Conservation (phyloP, 164 flowering plant species). For the Piper longum region DNA sequence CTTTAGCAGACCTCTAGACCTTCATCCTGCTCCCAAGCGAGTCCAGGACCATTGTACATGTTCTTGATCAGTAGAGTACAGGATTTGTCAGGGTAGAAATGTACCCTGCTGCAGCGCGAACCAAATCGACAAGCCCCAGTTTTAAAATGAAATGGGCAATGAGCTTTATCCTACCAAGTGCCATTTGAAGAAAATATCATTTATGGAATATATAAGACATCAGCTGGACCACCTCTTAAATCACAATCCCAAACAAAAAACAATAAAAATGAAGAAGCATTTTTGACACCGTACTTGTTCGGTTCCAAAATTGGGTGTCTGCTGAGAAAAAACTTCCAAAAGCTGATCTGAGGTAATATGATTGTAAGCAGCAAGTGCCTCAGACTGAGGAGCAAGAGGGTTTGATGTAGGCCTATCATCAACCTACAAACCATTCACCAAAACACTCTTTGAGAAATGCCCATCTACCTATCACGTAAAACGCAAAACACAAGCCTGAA, state of each 20-base stretch:
- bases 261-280: neutral
- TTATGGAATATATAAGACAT: neutral
- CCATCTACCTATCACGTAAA: neutral
- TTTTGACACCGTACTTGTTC: constrained; percentile 44
- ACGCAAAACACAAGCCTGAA: neutral
- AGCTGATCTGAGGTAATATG: constrained; percentile 27
- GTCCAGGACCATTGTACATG: constrained; percentile 98
- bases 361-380: constrained; percentile 45
- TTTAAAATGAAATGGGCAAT: constrained; percentile 91
- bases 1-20: constrained; percentile 96
- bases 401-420: constrained; percentile 74
- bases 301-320: constrained; percentile 85
- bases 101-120: constrained; percentile 83
- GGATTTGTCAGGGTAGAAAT: constrained; percentile 86
- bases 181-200: neutral
- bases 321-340: constrained; percentile 62
- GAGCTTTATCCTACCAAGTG: constrained; percentile 74
- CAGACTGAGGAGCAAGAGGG: constrained; percentile 94
- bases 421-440: constrained; percentile 28
- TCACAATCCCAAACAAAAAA: neutral
- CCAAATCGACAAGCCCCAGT: constrained; percentile 98
- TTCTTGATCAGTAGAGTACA: constrained; percentile 86
- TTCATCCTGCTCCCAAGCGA: constrained; percentile 98
- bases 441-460: neutral
- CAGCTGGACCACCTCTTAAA: neutral